Evolutionary conservation across 2,329 filamentous ascomycete genomes (phyloP).

Genomic region (Graphilbum sp.): DNA sequence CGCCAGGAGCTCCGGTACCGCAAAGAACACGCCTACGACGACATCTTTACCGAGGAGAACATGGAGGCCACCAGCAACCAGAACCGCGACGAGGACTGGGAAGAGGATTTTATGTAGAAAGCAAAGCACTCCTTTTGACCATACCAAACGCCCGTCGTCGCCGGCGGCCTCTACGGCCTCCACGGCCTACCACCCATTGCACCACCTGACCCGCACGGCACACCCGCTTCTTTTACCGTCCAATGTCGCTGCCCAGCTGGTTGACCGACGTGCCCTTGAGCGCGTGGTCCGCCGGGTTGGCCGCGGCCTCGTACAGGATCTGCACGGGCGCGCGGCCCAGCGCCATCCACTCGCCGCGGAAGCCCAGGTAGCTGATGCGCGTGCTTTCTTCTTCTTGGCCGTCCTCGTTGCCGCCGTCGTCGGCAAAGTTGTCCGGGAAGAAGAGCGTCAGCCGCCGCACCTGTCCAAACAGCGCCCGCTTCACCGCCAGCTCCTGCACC

Average conservation of each 20-base stretch:
- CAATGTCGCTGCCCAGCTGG: constrained; percentile 38
- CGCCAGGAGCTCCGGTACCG: constrained; percentile 81
- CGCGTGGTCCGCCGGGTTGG: constrained; percentile 79
- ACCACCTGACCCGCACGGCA: background rate
- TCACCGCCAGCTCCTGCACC: constrained; percentile 75
- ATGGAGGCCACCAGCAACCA: constrained; percentile 70
- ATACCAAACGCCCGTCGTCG: no score
- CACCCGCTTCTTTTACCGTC: constrained; percentile 19
- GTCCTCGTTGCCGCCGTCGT: no score
- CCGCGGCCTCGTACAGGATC: constrained; percentile 85
- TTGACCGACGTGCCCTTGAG: constrained; percentile 39
- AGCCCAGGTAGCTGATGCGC: constrained; percentile 67
- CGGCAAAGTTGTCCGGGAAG: constrained; percentile 79
- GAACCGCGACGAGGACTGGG: constrained; percentile 58
- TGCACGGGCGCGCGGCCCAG: constrained; percentile 67
- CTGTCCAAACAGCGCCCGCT: constrained; percentile 74
- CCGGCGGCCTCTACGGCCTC: no score
- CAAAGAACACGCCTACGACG: constrained; percentile 96
- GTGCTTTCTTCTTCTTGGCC: constrained; percentile 75
- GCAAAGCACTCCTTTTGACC: no score
- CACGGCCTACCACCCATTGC: no score
- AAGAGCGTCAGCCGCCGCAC: constrained; percentile 75
- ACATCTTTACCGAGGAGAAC: constrained; percentile 71
- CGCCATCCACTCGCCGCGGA: constrained; percentile 88
- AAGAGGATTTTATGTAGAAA: constrained; percentile 89